Base-by-base conservation (phyloP, 2,329 filamentous ascomycete genomes). In the Colletotrichum incanum region DNA sequence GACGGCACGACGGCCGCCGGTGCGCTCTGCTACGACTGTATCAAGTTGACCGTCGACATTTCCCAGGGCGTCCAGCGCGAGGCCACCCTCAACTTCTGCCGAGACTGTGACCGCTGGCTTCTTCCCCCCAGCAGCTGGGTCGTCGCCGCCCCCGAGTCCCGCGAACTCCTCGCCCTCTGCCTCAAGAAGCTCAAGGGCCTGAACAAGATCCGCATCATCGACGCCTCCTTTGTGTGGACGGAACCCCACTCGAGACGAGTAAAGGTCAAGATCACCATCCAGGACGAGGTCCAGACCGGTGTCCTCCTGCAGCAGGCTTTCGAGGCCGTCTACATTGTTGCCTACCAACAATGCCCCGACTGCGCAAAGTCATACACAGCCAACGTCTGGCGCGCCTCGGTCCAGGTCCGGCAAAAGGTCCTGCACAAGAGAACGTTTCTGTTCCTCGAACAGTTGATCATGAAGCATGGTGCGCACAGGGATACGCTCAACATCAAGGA, bases 401-500 rank as follows among this genome's bases (percentile, higher is more conserved):
- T 98, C 9, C 97, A 99, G 85, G 94, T 99, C 67, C 92, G 96
- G 74, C 96, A 99, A 82, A 98, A 98, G 85, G 96, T 99, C 49
- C 91, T 94, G 6, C 96, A 99, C 85, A 99, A 98, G 90, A 89
- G 96, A 77, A 90, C 88, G 1, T 90, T 90, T 76, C 77, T 90
- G 56, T 88, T 86, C 80, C 91, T 98, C 45, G 96, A 98, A 83
- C 96, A 99, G 86, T 88, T 98, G 68, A 97, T 99, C 77, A 87
- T 99, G 77, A 98, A 98, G 86, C 95, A 98, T 81, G 90, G 90
- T 67, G 96, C 96, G 5, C 95, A 98, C 82, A 90, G 91, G 75
- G 95, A 99, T 76, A 96, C 96, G 0, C 95, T 98, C 83, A 99
- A 98, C 82, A 99, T 99, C 84, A 98, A 97, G 81, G 96, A 99